These are phyloP conservation scores for Epicoccum sorghinum DNA, from an alignment of 2,329 filamentous ascomycete species.

Conservation along the genomic window DNA sequence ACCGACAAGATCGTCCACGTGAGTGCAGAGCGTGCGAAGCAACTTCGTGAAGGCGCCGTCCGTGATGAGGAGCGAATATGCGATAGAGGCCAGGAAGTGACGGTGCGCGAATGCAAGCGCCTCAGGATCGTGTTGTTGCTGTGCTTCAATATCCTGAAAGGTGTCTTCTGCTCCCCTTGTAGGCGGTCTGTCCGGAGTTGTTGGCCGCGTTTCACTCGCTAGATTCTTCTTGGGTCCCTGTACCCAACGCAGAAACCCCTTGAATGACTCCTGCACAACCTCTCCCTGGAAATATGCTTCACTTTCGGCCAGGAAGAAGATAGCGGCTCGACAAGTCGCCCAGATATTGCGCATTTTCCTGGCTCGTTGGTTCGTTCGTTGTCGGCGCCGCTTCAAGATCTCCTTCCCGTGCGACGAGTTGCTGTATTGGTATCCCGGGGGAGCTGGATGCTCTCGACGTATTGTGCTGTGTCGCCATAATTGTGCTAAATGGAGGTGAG, in stretches of 20 bases:
- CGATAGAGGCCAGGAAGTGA: constrained; percentile 73
- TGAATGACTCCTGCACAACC: constrained; percentile 81
- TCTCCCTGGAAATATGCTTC: constrained; percentile 90
- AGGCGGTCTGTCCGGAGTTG: constrained; percentile 12
- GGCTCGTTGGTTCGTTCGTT: constrained; percentile 67
- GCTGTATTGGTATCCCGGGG: constrained; percentile 68
- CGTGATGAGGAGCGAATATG: constrained; percentile 70
- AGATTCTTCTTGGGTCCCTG: constrained; percentile 37
- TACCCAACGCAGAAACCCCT: constrained; percentile 79
- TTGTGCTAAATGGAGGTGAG: constrained; percentile 81
- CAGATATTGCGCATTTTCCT: constrained; percentile 80
- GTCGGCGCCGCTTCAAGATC: constrained; percentile 66
- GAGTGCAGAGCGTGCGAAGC: constrained; percentile 70
- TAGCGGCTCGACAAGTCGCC: constrained; percentile 85
- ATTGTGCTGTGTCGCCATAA: constrained; percentile 86
- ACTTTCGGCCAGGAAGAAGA: constrained; percentile 88
- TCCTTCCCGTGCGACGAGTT: constrained; percentile 65
- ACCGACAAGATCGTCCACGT: constrained; percentile 82
- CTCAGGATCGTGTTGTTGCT: constrained; percentile 75
- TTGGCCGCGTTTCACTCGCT: constrained; percentile 3
- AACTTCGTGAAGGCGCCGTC: constrained; percentile 67
- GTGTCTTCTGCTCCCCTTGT: constrained; percentile 11
- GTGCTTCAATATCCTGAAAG: background rate
- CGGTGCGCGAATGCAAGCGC: constrained; percentile 80
- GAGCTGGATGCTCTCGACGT: constrained; percentile 76